A percentile compares a stretch with the other conserved stretches of the same genome.
These are phyloP conservation scores for Austropuccinia psidii DNA, from an alignment of 1,284 basidiomycete species.

Conservation along the genomic window DNA sequence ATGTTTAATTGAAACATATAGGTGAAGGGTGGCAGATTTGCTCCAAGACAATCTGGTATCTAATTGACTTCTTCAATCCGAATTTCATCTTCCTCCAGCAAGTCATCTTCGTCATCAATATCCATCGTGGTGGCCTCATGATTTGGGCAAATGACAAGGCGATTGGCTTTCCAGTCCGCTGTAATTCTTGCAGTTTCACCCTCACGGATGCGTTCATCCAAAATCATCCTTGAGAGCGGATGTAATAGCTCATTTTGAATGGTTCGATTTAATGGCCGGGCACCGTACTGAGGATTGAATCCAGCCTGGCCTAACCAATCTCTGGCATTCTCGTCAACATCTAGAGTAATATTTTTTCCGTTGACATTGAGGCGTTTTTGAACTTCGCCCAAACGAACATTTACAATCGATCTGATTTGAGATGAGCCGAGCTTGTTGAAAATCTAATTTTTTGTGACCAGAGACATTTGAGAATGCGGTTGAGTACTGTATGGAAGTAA, in stretches of 20 bases:
- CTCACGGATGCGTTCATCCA: constrained; percentile 74
- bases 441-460: constrained; percentile 50
- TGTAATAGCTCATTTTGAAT: constrained; percentile 91
- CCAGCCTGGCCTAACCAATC: constrained; percentile 75
- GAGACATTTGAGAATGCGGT: neutral
- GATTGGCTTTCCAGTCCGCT: constrained; percentile 77
- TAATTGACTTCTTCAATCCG: constrained; percentile 73
- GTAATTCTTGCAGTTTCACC: constrained; percentile 67
- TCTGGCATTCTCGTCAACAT: constrained; percentile 67
- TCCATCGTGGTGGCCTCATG: constrained; percentile 56
- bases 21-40: no score
- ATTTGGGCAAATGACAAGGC: constrained; percentile 72
- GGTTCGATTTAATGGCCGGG: constrained; percentile 79
- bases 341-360: constrained; percentile 66
- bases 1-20: no score
- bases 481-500: neutral
- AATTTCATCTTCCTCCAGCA: constrained; percentile 53
- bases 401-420: constrained; percentile 54
- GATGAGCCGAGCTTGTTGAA: constrained; percentile 52
- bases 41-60: no score
- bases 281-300: constrained; percentile 62
- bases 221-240: constrained; percentile 77
- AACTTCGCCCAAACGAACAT: constrained; percentile 53
- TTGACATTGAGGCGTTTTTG: constrained; percentile 66
- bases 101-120: constrained; percentile 60